These are phyloP conservation scores for Ophiostoma triangulosporum DNA, from an alignment of 2,329 filamentous ascomycete species.

Conservation along the genomic window DNA sequence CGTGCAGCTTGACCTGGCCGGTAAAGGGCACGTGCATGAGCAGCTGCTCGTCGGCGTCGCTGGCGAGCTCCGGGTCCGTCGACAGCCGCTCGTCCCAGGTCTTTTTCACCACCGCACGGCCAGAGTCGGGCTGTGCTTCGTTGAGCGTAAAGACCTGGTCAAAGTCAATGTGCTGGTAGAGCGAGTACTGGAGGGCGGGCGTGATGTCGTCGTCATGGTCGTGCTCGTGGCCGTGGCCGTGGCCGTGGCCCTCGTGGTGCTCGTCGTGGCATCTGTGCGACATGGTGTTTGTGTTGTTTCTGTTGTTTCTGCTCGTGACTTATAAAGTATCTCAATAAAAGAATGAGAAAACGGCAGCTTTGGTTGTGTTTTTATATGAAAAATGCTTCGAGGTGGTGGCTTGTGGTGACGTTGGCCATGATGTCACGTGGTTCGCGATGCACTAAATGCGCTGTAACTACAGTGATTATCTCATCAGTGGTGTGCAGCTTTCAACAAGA, in stretches of 20 bases:
- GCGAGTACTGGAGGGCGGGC: slow-evolving; percentile 75
- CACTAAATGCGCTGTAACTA: too few relatives aligned
- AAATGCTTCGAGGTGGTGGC: too few relatives aligned
- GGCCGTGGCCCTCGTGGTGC: slow-evolving; percentile 14
- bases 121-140: slow-evolving; percentile 55
- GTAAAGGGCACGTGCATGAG: slow-evolving; percentile 92
- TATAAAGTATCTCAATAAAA: too few relatives aligned
- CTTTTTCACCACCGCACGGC: slow-evolving; percentile 70
- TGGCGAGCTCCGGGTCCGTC: slow-evolving; percentile 60
- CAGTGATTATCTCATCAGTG: too few relatives aligned
- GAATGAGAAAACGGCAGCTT: background rate
- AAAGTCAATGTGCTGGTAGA: slow-evolving; percentile 89
- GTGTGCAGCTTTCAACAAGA: too few relatives aligned
- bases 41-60: slow-evolving; percentile 86
- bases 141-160: slow-evolving; percentile 75
- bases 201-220: slow-evolving; percentile 89
- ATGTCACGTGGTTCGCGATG: too few relatives aligned
- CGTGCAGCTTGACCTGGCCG: slow-evolving; percentile 84
- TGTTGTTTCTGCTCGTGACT: too few relatives aligned
- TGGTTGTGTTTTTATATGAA: too few relatives aligned
- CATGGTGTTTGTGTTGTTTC: background rate
- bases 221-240: slow-evolving; percentile 41
- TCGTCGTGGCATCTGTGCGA: slow-evolving; percentile 22
- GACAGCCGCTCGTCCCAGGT: slow-evolving; percentile 74
- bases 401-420: too few relatives aligned